These are phyloP conservation scores for Zanthoxylum bungeanum DNA, from an alignment of 345 rosid species.

Conservation along the genomic window DNA sequence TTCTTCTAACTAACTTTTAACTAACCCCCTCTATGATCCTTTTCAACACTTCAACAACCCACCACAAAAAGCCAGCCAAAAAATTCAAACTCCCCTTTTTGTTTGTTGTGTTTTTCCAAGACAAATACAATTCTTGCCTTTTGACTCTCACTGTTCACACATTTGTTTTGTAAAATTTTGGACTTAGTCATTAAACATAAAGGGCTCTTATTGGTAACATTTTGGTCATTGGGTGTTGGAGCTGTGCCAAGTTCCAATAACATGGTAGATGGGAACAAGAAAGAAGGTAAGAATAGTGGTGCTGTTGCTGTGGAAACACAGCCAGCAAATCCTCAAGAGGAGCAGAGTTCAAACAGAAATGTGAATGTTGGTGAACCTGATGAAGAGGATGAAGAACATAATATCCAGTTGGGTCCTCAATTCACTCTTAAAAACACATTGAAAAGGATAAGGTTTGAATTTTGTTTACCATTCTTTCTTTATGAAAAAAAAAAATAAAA, in stretches of 20 bases:
- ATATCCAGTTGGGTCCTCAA: constrained; percentile 69
- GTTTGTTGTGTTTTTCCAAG: background rate
- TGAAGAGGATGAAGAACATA: constrained; percentile 55
- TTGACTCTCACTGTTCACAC: too few species aligned
- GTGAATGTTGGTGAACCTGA: constrained; percentile 39
- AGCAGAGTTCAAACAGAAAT: background rate
- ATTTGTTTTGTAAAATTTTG: too few species aligned
- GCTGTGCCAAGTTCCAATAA: constrained; percentile 46
- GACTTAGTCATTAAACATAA: too few species aligned
- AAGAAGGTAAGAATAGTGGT: constrained; percentile 9
- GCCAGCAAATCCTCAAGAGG: too few species aligned
- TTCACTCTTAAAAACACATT: constrained; percentile 65
- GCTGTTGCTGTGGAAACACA: background rate
- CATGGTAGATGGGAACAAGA: constrained; percentile 50
- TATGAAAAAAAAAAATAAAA: too few species aligned
- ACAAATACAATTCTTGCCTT: too few species aligned
- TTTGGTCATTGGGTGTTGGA: constrained; percentile 41
- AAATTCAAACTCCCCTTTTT: background rate
- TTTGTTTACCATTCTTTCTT: background rate
- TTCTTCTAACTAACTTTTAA: background rate
- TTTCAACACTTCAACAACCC: constrained; percentile 21
- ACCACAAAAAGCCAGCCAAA: constrained; percentile 5
- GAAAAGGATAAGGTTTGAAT: constrained; percentile 67
- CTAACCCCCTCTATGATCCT: constrained; percentile 1
- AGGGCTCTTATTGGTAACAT: too few species aligned